Base-by-base conservation (phyloP, 768 basidiomycete genomes). In the Boletellus sp. region DNA sequence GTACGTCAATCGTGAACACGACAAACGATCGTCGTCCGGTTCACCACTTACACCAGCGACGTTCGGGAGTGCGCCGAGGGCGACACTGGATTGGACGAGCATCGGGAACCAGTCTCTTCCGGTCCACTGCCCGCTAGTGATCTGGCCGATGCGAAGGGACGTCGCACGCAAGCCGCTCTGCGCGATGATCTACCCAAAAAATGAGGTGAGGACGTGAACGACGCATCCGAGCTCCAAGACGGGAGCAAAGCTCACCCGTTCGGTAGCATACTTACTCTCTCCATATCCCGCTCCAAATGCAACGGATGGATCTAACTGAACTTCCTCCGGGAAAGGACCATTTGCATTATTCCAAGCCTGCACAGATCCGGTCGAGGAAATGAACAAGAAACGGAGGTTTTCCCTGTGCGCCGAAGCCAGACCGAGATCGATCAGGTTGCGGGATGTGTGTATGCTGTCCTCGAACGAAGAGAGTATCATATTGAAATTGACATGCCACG, bases 401-500 rank as follows among this genome's bases (percentile, higher is more conserved):
- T 53, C 52, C 1, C 54, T 55, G 42, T 58, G 61, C 1, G 64
- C 57, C 3, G 65, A 68, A 47, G 55, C 60, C 16, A 70, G 52
- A 0, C 62, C 68, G 7, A 78, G 62, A 37, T 58, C 58, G 12
- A 63, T 42, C 1, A 72, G 57, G 36, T 74, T 71, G 5, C 74
- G 70, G 3, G 72, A 70, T 15, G 60, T 69, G 33, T 60, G 65
- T 11, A 78, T 63, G 45, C 64, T 74, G 4, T 71, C 68, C 32
- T 75, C 74, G 45, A 77, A 74, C 1, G 76, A 76, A 6, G 70
- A 61, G 10, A 78, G 58, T 3, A 60, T 61, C 31, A 73, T 46
- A 45, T 71, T 76, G 50, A 75, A 76, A 43, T 78, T 69, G 40
- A 77, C 60, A n/a, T 60, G 65, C 76, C 76, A 77, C 3, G 75